A percentile compares a stretch with the other conserved stretches of the same genome.
Evolutionary conservation across 192 early-diverging fungal species (phyloP).

Genomic region (Coemansia sp.): DNA sequence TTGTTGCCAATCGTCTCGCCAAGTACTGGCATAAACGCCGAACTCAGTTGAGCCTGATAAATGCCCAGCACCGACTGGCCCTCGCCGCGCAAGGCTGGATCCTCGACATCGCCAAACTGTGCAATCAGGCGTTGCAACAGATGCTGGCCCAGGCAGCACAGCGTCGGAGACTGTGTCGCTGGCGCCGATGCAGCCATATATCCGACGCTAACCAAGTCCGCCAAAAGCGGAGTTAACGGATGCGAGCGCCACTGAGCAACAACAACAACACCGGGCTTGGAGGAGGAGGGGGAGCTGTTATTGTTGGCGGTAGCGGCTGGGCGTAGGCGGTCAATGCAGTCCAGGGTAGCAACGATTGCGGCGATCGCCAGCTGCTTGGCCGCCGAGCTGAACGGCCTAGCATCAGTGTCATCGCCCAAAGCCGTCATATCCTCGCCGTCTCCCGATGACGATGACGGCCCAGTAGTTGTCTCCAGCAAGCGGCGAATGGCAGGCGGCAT

Average conservation of each 20-base stretch:
- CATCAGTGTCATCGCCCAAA: not conserved
- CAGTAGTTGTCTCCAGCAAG: not conserved
- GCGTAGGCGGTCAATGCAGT: conserved; percentile 6
- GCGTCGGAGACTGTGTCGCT: conserved; percentile 57
- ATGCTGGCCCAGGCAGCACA: conserved; percentile 78
- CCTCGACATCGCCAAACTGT: conserved; percentile 72
- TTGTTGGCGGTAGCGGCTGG: not conserved
- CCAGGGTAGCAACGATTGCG: conserved; percentile 22
- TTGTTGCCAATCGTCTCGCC: not conserved
- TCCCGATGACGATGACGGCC: too few species aligned
- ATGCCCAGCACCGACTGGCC: conserved; percentile 78
- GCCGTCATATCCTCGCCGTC: too few species aligned
- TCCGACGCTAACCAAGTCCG: conserved; percentile 88
- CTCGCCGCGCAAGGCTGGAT: conserved; percentile 84
- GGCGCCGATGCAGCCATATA: conserved; percentile 85
- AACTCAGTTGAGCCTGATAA: conserved; percentile 93
- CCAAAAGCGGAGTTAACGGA: conserved; percentile 54
- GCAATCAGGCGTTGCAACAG: conserved; percentile 81
- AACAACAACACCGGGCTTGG: too few species aligned
- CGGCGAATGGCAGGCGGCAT: not conserved
- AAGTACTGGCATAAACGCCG: conserved; percentile 84
- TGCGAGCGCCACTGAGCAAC: conserved; percentile 43
- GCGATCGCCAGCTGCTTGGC: conserved; percentile 23
- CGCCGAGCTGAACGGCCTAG: conserved; percentile 13
- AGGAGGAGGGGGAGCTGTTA: not conserved